phyloP scores from a whole-genome alignment of 148 eudicot species.

The Vaccinium vitisidaea region DNA sequence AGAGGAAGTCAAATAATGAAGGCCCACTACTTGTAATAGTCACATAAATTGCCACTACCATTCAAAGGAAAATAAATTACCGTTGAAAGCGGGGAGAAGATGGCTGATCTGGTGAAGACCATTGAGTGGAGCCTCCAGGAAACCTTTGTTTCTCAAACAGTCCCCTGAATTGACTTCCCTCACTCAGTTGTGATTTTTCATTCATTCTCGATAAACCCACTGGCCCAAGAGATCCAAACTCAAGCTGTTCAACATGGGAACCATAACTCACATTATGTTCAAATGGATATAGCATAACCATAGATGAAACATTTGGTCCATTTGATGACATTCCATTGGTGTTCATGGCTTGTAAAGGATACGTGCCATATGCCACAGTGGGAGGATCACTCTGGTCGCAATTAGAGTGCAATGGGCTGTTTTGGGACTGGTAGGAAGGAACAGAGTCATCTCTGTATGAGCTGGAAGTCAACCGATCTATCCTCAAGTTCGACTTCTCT shows the following conservation, averaged over 20 bases:
- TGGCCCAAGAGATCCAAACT: conserved; percentile 68
- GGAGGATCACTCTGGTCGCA: conserved; percentile 21
- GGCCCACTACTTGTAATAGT: neutral
- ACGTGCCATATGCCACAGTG: conserved; percentile 54
- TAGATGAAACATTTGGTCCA: conserved; percentile 49
- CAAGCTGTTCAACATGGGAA: conserved; percentile 62
- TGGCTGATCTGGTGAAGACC: conserved; percentile 73
- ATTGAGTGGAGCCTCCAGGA: conserved; percentile 44
- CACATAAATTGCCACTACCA: neutral
- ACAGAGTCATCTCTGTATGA: conserved; percentile 23
- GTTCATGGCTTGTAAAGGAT: conserved; percentile 46
- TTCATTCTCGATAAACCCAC: conserved; percentile 39
- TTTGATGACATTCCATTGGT: conserved; percentile 43
- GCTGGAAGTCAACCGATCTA: conserved; percentile 37
- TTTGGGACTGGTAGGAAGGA: conserved; percentile 30
- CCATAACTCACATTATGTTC: conserved; percentile 48
- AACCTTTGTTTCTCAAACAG: conserved; percentile 41
- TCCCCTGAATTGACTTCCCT: conserved; percentile 33
- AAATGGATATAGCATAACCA: conserved; percentile 73
- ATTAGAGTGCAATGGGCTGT: conserved; percentile 46
- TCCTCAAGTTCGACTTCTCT: conserved; percentile 42
- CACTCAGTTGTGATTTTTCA: conserved; percentile 47
- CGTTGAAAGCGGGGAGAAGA: conserved; percentile 63
- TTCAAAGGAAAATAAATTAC: conserved; percentile 23
- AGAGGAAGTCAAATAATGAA: neutral